phyloP scores from a whole-genome alignment of 2,329 filamentous ascomycete genomes.

The Chrysoporthe cubensis region DNA sequence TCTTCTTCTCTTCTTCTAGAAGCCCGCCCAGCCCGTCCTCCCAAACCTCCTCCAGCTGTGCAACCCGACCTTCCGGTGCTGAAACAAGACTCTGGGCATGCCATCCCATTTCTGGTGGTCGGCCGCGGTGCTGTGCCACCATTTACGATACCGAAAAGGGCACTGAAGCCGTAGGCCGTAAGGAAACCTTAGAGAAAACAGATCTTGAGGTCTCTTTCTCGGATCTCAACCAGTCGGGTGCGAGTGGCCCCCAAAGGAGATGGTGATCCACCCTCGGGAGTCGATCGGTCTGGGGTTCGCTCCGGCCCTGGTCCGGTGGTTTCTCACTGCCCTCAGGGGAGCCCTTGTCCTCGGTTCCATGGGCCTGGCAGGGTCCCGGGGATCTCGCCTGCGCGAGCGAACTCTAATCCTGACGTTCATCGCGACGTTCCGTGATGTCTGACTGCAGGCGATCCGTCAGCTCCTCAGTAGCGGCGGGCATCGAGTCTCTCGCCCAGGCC shows the following conservation, averaged over 20 bases:
- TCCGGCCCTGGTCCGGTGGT: not conserved
- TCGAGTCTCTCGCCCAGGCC: not conserved
- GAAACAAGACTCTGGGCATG: not conserved
- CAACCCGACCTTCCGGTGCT: not conserved
- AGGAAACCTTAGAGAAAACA: not conserved
- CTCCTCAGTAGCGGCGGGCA: not conserved
- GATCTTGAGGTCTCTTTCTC: not conserved
- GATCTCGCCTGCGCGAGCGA: not conserved
- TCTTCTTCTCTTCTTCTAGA: not conserved
- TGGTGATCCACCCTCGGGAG: not conserved
- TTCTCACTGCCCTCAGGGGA: not conserved
- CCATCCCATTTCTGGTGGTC: not conserved
- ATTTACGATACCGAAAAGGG: not conserved
- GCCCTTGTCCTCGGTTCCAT: too few relatives aligned
- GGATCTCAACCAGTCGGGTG: conserved; percentile 5
- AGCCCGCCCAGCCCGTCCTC: not conserved
- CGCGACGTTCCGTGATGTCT: not conserved
- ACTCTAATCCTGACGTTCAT: not conserved
- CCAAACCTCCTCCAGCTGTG: not conserved
- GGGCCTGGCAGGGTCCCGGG: not conserved
- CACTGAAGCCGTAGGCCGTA: not conserved
- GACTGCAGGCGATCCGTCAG: not conserved
- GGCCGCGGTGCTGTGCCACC: not conserved
- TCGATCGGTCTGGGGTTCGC: conserved; percentile 8
- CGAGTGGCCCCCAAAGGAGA: not conserved